Conservation (phyloP, 2,329 filamentous ascomycete species). For the Claviceps fusiformis region DNA sequence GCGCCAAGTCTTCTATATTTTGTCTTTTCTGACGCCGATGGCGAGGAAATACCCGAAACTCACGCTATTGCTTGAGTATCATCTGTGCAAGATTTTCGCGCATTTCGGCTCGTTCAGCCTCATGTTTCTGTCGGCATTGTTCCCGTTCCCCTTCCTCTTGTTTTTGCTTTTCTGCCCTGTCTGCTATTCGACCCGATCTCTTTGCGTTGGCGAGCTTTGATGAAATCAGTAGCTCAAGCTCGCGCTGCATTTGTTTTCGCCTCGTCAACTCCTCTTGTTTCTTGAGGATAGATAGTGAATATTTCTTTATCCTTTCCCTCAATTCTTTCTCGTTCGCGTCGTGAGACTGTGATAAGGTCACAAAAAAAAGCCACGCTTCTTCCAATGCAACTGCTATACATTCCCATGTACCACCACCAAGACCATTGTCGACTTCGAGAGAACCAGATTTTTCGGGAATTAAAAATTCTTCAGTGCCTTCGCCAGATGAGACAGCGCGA, state of each 20-base stretch:
- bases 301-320: conserved; percentile 55
- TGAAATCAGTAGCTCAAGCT: conserved; percentile 68
- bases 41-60: conserved; percentile 67
- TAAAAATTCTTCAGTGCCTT: conserved; percentile 16
- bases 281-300: conserved; percentile 75
- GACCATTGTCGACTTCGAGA: conserved; percentile 35
- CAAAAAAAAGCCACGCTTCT: conserved; percentile 62
- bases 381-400: conserved; percentile 71
- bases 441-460: conserved; percentile 12
- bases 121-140: conserved; percentile 37
- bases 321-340: conserved; percentile 78
- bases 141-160: conserved; percentile 58
- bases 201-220: conserved; percentile 90
- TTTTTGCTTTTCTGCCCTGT: conserved; percentile 65
- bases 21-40: conserved; percentile 71
- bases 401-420: conserved; percentile 76
- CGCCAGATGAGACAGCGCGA: conserved; percentile 32
- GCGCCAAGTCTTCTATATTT: conserved; percentile 71
- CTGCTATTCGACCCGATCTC: conserved; percentile 77
- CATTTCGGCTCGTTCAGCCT: conserved; percentile 50
- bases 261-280: conserved; percentile 65
- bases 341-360: conserved; percentile 57
- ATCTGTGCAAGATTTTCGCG: conserved; percentile 50
- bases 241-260: conserved; percentile 49
- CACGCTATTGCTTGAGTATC: conserved; percentile 57